phyloP scores from a whole-genome alignment of 2,329 filamentous ascomycete species.

The Clonostachys rhizophaga region DNA sequence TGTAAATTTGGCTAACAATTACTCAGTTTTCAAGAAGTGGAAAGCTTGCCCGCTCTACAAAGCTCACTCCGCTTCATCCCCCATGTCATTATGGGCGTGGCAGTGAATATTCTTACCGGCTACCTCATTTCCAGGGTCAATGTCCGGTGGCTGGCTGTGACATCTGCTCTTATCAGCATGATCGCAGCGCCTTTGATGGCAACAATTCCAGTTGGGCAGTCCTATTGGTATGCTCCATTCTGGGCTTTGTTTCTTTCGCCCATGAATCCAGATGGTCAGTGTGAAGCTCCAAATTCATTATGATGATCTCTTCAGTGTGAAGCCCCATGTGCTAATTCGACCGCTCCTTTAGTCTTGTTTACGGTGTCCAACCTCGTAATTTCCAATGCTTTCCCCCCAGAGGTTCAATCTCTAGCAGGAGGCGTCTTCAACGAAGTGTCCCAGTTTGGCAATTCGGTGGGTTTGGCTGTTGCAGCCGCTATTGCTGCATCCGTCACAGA shows the following conservation, averaged over 20 bases:
- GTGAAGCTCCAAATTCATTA: no score
- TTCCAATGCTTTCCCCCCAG: constrained; percentile 44
- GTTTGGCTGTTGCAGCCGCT: constrained; percentile 43
- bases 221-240: constrained; percentile 43
- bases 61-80: constrained; percentile 43
- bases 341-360: constrained; percentile 35
- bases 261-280: constrained; percentile 32
- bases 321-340: not conserved
- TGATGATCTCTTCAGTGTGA: not conserved
- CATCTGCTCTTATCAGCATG: constrained; percentile 36
- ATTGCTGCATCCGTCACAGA: constrained; percentile 39
- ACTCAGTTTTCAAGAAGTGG: constrained; percentile 40
- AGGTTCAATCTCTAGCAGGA: constrained; percentile 52
- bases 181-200: constrained; percentile 50
- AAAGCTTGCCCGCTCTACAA: constrained; percentile 35
- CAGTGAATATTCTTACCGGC: constrained; percentile 34
- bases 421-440: constrained; percentile 55
- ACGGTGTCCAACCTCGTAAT: constrained; percentile 51
- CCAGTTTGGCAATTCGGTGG: constrained; percentile 51
- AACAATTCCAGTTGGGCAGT: constrained; percentile 34
- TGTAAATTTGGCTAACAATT: constrained; percentile 4
- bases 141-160: constrained; percentile 28
- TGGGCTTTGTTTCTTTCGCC: constrained; percentile 39
- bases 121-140: constrained; percentile 30
- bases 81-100: constrained; percentile 33